Evolutionary conservation across 345 rosid genomes (phyloP), one percentile per base, ranked within the genome.

Genomic region (Murraya koenigii): DNA sequence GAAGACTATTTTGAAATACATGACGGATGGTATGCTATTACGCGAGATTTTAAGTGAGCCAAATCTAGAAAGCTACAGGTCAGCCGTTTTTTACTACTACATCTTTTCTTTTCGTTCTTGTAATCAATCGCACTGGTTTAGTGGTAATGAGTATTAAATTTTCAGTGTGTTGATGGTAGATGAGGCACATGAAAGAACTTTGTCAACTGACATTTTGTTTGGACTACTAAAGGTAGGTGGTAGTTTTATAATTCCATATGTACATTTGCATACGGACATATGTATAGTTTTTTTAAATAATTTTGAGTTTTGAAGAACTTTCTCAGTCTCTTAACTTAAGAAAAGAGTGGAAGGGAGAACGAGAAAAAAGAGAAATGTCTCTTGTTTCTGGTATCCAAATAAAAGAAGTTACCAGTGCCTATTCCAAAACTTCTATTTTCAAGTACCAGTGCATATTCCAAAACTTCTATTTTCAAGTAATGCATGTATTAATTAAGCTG

Each of bases 141-240:
- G 74, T 83, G 14, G 72, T 59, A 77, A 72, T 61, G 64, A 41
- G 30, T 60, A 35, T 54, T 77, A 59, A 77, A 73, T 81, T 72
- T 84, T 80, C 88, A 94, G 98, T 78, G 95, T 96, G 38, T 86
- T 94, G 77, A 94, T 96, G 93, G 98, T 96, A 82, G 99, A 96
- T 71, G 98, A 96, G 89, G 98, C 99, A 3, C 99, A 96, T 83
- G 99, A 96, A 88, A 96, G 99, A 86, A 96, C 99, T 35, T 82
- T 96, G 78, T 96, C 99, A 32, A 96, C 99, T 10, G 99, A 96
- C 84, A 94, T 96, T 75, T 88, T 96, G 41, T 96, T 96, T 65
- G 99, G 99, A 76, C 82, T 96, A 79, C 95, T 96, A 33, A 96
- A 94, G 97, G 97, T 85, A 87, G 84, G 93, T 82, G 61, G 47